These are phyloP conservation scores for Chaetomium sp. DNA, from an alignment of 2,329 filamentous ascomycete genomes.

Conservation along the genomic window DNA sequence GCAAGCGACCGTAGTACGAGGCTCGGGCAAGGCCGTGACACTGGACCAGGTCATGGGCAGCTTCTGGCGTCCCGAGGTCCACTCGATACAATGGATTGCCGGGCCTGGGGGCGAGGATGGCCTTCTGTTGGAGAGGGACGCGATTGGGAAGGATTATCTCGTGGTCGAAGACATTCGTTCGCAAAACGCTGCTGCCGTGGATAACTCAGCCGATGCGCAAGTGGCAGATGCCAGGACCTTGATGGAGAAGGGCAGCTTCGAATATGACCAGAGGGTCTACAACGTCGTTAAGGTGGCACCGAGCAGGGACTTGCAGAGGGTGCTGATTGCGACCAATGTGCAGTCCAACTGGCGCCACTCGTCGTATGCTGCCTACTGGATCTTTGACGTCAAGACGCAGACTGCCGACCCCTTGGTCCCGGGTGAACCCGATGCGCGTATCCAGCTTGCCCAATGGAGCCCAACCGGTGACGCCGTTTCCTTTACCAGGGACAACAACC, in stretches of 20 bases:
- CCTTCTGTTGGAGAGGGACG: slow-evolving; percentile 73
- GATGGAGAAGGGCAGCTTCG: slow-evolving; percentile 70
- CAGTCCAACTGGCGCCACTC: slow-evolving; percentile 89
- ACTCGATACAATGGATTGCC: slow-evolving; percentile 75
- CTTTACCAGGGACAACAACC: slow-evolving; percentile 89
- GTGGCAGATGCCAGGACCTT: slow-evolving; percentile 62
- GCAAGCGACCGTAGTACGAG: slow-evolving; percentile 59
- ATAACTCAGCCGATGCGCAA: slow-evolving; percentile 41
- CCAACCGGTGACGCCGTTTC: slow-evolving; percentile 82
- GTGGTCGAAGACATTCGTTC: slow-evolving; percentile 83
- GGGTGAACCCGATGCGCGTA: slow-evolving; percentile 59
- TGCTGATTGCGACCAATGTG: slow-evolving; percentile 74
- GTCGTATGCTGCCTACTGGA: slow-evolving; percentile 82
- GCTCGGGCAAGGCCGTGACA: slow-evolving; percentile 71
- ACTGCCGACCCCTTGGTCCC: slow-evolving; percentile 76
- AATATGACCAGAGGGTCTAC: slow-evolving; percentile 58
- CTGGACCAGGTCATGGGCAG: slow-evolving; percentile 70
- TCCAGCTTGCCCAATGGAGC: slow-evolving; percentile 89
- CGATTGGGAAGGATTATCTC: slow-evolving; percentile 69
- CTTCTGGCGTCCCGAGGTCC: slow-evolving; percentile 63
- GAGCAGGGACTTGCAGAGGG: slow-evolving; percentile 81
- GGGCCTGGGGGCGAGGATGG: slow-evolving; percentile 80
- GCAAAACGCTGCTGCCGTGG: slow-evolving; percentile 47
- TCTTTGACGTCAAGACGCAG: slow-evolving; percentile 86
- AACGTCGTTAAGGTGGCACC: slow-evolving; percentile 67